These are phyloP conservation scores for Candida arabinofermentans DNA, from an alignment of 805 yeast species.

Conservation along the genomic window DNA sequence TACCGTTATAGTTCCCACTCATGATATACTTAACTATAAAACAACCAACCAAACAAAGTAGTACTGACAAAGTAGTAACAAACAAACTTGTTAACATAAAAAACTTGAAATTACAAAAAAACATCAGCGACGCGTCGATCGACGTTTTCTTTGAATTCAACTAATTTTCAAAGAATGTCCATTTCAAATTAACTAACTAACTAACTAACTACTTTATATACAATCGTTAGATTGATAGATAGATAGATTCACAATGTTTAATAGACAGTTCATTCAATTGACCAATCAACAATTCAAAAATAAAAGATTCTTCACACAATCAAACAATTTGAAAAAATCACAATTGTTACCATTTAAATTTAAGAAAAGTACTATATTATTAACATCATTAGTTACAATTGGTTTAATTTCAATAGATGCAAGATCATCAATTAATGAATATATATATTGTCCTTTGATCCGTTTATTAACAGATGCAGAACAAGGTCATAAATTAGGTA, in stretches of 20 bases:
- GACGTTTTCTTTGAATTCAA: not conserved
- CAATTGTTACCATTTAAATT: conserved; percentile 6
- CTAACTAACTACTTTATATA: not conserved
- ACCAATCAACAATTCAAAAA: too few species aligned
- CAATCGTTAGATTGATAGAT: too few species aligned
- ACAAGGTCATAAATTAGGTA: conserved; percentile 74
- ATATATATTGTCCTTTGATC: conserved; percentile 71
- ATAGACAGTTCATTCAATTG: too few species aligned
- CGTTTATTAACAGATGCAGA: conserved; percentile 78
- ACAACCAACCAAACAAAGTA: not conserved
- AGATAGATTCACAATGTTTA: too few species aligned
- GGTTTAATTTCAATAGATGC: conserved; percentile 69
- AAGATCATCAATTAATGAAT: conserved; percentile 78
- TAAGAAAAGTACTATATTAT: conserved; percentile 16
- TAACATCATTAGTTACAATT: conserved; percentile 28
- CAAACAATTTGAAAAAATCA: not conserved
- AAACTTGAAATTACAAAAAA: not conserved
- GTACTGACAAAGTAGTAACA: not conserved
- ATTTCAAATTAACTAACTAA: not conserved
- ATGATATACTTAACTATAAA: not conserved
- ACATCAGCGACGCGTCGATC: not conserved
- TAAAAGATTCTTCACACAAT: not conserved
- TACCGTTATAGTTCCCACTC: not conserved
- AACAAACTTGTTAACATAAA: not conserved
- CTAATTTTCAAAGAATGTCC: not conserved